These are phyloP conservation scores for Dryas alaskensis DNA, from an alignment of 306 rosid species.

Conservation along the genomic window DNA sequence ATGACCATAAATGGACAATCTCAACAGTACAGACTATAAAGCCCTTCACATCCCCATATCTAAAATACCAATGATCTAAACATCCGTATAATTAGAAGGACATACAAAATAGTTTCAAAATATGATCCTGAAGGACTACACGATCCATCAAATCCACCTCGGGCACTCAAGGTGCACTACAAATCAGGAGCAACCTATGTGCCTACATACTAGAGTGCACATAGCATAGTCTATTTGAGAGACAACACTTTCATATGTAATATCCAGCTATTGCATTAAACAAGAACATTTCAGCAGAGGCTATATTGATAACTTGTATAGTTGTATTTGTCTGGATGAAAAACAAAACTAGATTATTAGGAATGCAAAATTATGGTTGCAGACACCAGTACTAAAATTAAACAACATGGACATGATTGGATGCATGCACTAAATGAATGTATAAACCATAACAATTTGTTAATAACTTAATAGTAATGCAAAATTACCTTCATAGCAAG, in stretches of 20 bases:
- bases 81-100: not conserved
- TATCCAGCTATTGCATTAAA: not conserved
- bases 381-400: not conserved
- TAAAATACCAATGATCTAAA: not conserved
- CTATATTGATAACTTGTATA: not conserved
- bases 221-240: not conserved
- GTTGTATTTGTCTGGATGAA: not conserved
- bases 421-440: not conserved
- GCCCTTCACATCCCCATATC: no score
- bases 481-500: conserved; percentile 90
- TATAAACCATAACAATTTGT: not conserved
- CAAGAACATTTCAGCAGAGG: not conserved
- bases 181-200: not conserved
- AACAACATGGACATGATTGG: not conserved
- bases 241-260: not conserved
- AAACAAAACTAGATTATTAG: not conserved
- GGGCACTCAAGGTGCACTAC: not conserved
- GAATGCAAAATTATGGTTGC: not conserved
- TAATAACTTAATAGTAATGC: not conserved
- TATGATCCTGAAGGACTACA: not conserved
- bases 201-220: not conserved
- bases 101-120: not conserved
- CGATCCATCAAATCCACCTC: not conserved
- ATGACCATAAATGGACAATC: not conserved
- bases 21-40: no score